Evolutionary conservation across 306 rosid species (phyloP), one percentile per base, ranked within the genome.

Genomic region (Fragaria vesca): DNA sequence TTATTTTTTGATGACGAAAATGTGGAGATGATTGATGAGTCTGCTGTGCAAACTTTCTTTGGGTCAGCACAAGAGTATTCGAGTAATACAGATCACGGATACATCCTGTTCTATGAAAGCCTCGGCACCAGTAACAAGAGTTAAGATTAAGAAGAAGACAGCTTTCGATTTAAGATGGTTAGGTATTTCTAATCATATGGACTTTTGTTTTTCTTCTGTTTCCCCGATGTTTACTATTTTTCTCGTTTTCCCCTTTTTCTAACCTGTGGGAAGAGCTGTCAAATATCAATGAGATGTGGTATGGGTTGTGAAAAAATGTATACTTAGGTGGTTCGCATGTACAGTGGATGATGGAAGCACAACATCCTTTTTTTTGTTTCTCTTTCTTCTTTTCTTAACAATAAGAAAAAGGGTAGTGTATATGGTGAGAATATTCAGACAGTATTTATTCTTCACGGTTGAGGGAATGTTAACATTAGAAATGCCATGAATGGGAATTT

Each of bases 11-110:
- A 96, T 15, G 99, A 96, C 32, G 99, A 96, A 83, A 96, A 93
- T 69, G 98, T 96, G 69, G 99, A 96, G 90, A 96, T 93, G 91
- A 96, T 93, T 76, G 99, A 96, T 40, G 99, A 96, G 87, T 91
- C 98, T 9, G 94, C 93, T 11, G 99, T 96, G 90, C 99, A 96
- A 79, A 93, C 99, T 45, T 96, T 93, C 99, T 96, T 96, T 78
- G 99, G 99, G 77, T 93, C 99, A 15, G 91, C 99, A 1, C 99
- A 96, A 81, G 99, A 96, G 81, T 96, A 89, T 85, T 91, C 99
- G 17, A 90, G 91, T 80, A 96, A 96, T 83, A 96, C 98, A 42
- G 99, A 96, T 80, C 97, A 96, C 18, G 99, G 99, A 20, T 96
- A 96, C 91, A 96, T 96, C 87, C 86, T 96, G 85, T 93, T 96